phyloP scores from a whole-genome alignment of 305 asterid genomes.

The Fraxinus xanthoxyloides region DNA sequence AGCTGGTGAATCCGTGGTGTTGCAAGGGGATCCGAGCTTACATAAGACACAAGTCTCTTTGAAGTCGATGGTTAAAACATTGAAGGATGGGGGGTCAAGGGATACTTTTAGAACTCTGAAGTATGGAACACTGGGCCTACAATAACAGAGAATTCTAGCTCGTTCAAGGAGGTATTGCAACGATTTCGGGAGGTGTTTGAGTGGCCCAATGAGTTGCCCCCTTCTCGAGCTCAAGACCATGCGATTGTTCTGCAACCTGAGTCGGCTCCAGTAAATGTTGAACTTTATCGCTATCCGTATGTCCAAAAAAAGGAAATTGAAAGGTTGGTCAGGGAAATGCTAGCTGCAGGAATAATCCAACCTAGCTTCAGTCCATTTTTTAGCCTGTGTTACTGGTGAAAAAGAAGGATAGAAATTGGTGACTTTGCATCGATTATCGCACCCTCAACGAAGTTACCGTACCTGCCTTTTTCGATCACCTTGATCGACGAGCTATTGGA shows the following conservation, averaged over 20 bases:
- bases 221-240: neutral
- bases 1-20: neutral
- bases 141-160: neutral
- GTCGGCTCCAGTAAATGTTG: neutral
- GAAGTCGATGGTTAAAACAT: neutral
- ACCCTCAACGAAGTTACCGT: neutral
- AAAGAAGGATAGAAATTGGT: neutral
- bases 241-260: neutral
- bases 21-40: neutral
- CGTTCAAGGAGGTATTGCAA: neutral
- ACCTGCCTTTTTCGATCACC: neutral
- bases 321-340: neutral
- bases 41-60: neutral
- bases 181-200: neutral
- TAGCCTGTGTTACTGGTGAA: neutral
- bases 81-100: neutral
- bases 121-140: no score
- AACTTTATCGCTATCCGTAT: neutral
- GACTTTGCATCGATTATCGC: neutral
- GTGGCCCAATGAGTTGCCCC: neutral
- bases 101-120: neutral
- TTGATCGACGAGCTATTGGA: neutral
- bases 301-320: neutral
- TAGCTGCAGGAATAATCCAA: neutral
- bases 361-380: neutral